Evolutionary conservation across 2,329 filamentous ascomycete genomes (phyloP), one percentile per base, ranked within the genome.

Genomic region (Talaromyces sp.): DNA sequence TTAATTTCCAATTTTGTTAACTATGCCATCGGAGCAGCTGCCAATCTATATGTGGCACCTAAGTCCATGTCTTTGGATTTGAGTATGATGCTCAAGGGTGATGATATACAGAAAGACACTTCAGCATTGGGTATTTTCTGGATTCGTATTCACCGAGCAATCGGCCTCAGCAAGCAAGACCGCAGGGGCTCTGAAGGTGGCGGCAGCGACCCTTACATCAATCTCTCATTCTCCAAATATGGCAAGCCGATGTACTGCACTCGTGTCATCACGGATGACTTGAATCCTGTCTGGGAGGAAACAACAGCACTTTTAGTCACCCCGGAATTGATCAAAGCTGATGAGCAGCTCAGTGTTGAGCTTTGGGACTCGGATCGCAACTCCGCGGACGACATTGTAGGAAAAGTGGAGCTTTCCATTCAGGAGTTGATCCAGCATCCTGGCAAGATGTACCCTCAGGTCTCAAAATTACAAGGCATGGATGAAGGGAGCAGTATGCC

Each of bases 201-300:
- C 35, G 93, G 93, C 45, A 95, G 89, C 53, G 94, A 99, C 65
- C 91, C 93, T 0, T 97, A 97, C 72, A 95, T 97, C 70, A 97
- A 93, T 33, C 81, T 97, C 36, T 88, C 89, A 40, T 97, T 95
- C 78, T 95, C 90, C 67, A 97, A 97, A 73, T 97, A 97, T 66
- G 89, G 89, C 58, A 99, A 99, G 76, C 93, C 93, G 1, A 95
- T 96, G 84, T 97, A 96, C 74, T 97, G 92, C 73, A 97, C 94
- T 1, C 86, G 94, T 50, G 92, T 97, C 53, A 97, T 97, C 63
- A 91, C 93, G 54, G 93, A 97, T 68, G 89, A 97, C 64, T 81
- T 96, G 56, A 96, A 97, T 67, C 94, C 94, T 0, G 81, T 96
- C 4, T 97, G 95, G 79, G 89, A 94, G 67, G 94, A 97, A 74